Evolutionary conservation across 1,139 yeast species (phyloP), one percentile per base, ranked within the genome.

Genomic region (Diutina sp.): DNA sequence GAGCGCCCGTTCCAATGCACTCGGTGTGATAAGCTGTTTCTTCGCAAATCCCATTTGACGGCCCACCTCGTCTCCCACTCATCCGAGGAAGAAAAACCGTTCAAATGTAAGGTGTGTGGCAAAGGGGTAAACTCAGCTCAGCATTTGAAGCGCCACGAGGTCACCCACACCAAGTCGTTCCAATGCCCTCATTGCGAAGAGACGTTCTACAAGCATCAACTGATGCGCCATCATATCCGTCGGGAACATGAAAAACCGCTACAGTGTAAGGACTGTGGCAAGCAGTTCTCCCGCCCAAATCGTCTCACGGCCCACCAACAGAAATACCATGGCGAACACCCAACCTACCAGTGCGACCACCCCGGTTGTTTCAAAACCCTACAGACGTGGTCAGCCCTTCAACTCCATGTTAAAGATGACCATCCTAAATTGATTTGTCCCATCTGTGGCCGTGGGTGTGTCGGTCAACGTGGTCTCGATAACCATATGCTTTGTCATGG

Each of bases 71-170:
- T 87, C 32, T 82, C 90, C 14, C 93, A 87, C 65, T 65, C 71
- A 25, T 73, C 71, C 45, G 72, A 79, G 6, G 76, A 74, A 2
- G 79, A 77, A 16, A 88, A 87, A 64, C 97, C 97, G 0, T 85
- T 79, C 65, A 80, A 76, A 57, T 93, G 99, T 65, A 70, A 83
- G 0, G 69, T 77, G 0, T 93, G 99, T 67, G 85, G 85, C 1
- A 90, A 90, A 67, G 96, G 97, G 1, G 87, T 89, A 58, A 86
- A 85, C 60, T 80, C 96, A 0, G 70, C 70, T 55, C 99, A 93
- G 70, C 98, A 91, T 66, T 72, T 90, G 60, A 82, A 80, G 61
- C 77, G 97, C 58, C 99, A 93, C 67, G 91, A 78, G 65, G 74
- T 80, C 30, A 85, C 95, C 12, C 97, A 90, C 67, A 80, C 83